phyloP scores from a whole-genome alignment of 2,329 filamentous ascomycete species.

The Hawksworthiomyces lignivorus region DNA sequence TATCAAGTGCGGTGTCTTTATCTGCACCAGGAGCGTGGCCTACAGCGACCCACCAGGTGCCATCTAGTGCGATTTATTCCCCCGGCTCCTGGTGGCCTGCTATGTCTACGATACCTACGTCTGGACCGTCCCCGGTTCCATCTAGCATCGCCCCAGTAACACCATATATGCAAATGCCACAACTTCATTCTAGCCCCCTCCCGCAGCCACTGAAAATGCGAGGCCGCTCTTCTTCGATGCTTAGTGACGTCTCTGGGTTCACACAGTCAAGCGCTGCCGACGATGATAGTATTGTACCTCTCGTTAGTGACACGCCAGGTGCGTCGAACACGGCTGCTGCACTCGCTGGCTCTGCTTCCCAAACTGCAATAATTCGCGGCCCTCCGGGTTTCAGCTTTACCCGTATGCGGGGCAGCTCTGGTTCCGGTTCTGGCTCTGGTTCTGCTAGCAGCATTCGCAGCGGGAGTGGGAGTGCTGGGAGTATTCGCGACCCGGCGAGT shows the following conservation, averaged over 20 bases:
- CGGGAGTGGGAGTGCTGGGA: slow-evolving; percentile 40
- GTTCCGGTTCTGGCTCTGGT: slow-evolving; percentile 20
- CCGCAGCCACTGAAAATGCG: slow-evolving; percentile 29
- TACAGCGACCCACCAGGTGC: slow-evolving; percentile 11
- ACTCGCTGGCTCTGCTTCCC: slow-evolving; percentile 11
- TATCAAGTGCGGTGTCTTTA: not conserved
- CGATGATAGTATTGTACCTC: slow-evolving; percentile 24
- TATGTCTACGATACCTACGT: not conserved
- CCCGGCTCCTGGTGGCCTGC: slow-evolving; percentile 5
- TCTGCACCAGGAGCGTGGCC: slow-evolving; percentile 11
- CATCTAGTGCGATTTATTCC: not conserved
- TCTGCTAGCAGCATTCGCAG: slow-evolving; percentile 31
- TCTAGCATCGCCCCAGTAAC: slow-evolving; percentile 12
- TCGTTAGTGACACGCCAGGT: too few species aligned
- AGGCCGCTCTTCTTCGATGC: slow-evolving; percentile 58
- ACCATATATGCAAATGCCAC: slow-evolving; percentile 23
- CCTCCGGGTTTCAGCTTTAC: slow-evolving; percentile 17
- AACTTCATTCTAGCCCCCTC: slow-evolving; percentile 1
- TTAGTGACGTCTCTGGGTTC: slow-evolving; percentile 59
- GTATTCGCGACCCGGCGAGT: slow-evolving; percentile 45
- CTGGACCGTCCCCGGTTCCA: slow-evolving; percentile 9
- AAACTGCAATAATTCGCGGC: slow-evolving; percentile 13
- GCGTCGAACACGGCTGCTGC: slow-evolving; percentile 12
- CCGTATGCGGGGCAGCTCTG: slow-evolving; percentile 18
- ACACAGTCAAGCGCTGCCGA: slow-evolving; percentile 54